A percentile compares a stretch with the other conserved stretches of the same genome.
These are phyloP conservation scores for Amanita molliuscula DNA, from an alignment of 768 basidiomycete species.

Conservation along the genomic window DNA sequence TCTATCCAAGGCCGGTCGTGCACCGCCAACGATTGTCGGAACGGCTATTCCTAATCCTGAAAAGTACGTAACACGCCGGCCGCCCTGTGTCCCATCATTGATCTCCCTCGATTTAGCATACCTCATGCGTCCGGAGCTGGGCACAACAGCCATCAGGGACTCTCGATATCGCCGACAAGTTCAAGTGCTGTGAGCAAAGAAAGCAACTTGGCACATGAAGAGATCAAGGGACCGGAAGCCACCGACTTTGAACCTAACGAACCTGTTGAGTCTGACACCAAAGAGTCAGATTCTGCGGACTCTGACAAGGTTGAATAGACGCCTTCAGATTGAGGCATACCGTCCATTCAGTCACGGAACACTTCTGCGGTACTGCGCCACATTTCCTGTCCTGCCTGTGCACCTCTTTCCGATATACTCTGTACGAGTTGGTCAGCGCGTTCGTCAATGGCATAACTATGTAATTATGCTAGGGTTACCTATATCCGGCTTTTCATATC, in stretches of 20 bases:
- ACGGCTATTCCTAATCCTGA: slow-evolving; percentile 98
- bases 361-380: background rate
- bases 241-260: background rate
- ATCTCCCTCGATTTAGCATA: slow-evolving; percentile 43
- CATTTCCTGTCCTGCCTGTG: slow-evolving; percentile 3
- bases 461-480: slow-evolving; percentile 2
- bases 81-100: slow-evolving; percentile 11
- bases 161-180: slow-evolving; percentile 71
- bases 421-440: background rate
- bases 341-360: background rate
- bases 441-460: background rate
- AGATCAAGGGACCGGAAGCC: slow-evolving; percentile 16
- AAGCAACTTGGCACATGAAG: slow-evolving; percentile 34
- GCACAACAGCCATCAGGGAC: slow-evolving; percentile 41
- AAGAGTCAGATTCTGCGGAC: background rate
- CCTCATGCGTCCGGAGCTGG: slow-evolving; percentile 66
- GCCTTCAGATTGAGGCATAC: background rate
- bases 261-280: background rate
- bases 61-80: slow-evolving; percentile 47
- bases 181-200: slow-evolving; percentile 60
- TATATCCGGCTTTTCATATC: slow-evolving; percentile 4
- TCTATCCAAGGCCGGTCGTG: slow-evolving; percentile 87
- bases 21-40: slow-evolving; percentile 83
- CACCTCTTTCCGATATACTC: slow-evolving; percentile 1
- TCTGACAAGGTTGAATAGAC: background rate